Base-by-base conservation (phyloP, 2,329 filamentous ascomycete genomes). In the Aspergillus neoniger region DNA sequence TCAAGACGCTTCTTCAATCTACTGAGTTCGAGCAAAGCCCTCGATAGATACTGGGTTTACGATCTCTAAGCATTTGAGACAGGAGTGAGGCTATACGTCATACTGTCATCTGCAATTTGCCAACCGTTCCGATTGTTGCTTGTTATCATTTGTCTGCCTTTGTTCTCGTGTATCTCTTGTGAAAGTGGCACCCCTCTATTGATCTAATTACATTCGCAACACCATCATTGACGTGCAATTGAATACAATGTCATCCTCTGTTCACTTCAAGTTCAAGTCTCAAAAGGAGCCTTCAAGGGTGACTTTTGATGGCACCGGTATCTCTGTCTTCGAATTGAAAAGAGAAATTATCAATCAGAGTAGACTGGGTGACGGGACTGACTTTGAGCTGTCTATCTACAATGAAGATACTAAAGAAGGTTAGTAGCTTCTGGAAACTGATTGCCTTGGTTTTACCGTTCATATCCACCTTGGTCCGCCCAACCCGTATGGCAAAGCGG, bases 191-290 rank as follows among this genome's bases (percentile, higher is more conserved):
- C 64, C 61, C 63, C 60, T 63, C 61, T 63, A 69, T 69, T 70
- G 68, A 66, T 72, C 65, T 70, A 69, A 70, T 68, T 69, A 69
- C 65, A 66, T 66, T 55, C 65, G 64, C 65, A 62, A 63, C 65
- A 63, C 61, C 63, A 66, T 67, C 64, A 62, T 70, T 70, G 67
- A 62, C 69, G 57, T 68, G 65, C 69, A 75, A 69, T 75, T 81
- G 71, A 75, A 75, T 75, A 87, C 73, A 73, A 97, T 97, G 93
- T 87, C 92, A 76, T 96, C 95, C 59, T 98, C 93, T 68, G 95
- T 99, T 74, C 98, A 97, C 81, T 99, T 97, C 91, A 96, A 96
- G 82, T 99, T 99, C 88, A 98, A 97, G 82, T 98, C 94, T 70
- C 92, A 96, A 76, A 97, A 92, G 82, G 95, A 98, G 75, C 91